A percentile compares a stretch with the other conserved stretches of the same genome.
Conservation (phyloP, 768 basidiomycete species). For the Russula sp. region DNA sequence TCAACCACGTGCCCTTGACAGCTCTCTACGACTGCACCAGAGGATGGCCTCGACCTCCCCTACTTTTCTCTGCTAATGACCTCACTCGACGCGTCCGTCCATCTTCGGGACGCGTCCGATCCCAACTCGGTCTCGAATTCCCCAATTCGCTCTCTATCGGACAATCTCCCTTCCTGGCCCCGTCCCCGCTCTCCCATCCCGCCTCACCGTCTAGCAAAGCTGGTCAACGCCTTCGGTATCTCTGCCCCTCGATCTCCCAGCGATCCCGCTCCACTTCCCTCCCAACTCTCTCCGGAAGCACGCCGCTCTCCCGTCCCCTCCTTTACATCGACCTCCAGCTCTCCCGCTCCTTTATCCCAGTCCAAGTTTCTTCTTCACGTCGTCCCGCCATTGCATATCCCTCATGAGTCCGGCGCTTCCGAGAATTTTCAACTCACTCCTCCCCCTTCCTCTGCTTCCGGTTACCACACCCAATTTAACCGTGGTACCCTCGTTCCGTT, state of each 20-base stretch:
- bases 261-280: slow-evolving; percentile 22
- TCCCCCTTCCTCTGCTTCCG: slow-evolving; percentile 57
- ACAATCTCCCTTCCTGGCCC: slow-evolving; percentile 46
- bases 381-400: slow-evolving; percentile 71
- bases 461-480: slow-evolving; percentile 75
- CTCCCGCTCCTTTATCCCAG: slow-evolving; percentile 41
- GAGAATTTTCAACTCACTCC: slow-evolving; percentile 48
- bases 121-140: slow-evolving; percentile 24
- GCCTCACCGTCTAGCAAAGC: slow-evolving; percentile 73
- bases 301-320: slow-evolving; percentile 41
- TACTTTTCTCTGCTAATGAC: slow-evolving; percentile 7
- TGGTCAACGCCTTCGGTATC: slow-evolving; percentile 84
- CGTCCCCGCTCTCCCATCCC: slow-evolving; percentile 70
- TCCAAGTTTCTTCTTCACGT: slow-evolving; percentile 81
- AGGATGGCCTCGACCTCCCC: neutral
- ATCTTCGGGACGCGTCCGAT: slow-evolving; percentile 9
- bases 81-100: slow-evolving; percentile 1
- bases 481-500: slow-evolving; percentile 87
- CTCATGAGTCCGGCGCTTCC: slow-evolving; percentile 53
- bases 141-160: slow-evolving; percentile 24
- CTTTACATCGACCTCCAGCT: slow-evolving; percentile 39
- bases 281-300: slow-evolving; percentile 20
- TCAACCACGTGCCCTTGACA: slow-evolving; percentile 4
- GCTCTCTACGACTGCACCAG: too few relatives aligned
- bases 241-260: slow-evolving; percentile 48